phyloP scores from a whole-genome alignment of 176 grass and related monocot genomes.

The Oryza rufipogon region DNA sequence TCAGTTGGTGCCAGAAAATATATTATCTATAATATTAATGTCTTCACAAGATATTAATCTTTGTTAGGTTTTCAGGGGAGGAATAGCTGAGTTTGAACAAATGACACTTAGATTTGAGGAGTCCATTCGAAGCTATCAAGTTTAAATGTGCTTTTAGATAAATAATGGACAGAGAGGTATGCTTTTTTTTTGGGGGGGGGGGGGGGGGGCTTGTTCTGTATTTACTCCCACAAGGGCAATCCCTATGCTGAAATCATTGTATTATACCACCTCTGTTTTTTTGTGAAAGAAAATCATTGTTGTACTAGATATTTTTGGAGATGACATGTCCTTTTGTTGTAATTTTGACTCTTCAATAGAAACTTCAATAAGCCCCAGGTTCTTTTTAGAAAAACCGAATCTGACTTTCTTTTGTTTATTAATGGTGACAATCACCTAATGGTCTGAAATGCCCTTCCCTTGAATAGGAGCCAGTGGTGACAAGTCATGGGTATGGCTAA shows the following conservation, averaged over 20 bases:
- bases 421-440: background rate
- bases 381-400: background rate
- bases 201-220: background rate
- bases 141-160: background rate
- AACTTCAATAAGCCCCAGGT: background rate
- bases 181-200: too few relatives aligned
- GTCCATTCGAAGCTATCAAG: background rate
- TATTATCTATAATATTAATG: background rate
- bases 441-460: background rate
- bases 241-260: background rate
- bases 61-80: conserved; percentile 7
- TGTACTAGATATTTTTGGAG: background rate
- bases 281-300: background rate
- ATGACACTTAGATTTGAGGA: background rate
- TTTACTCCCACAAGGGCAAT: background rate
- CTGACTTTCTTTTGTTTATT: background rate
- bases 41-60: background rate
- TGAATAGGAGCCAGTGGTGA: background rate
- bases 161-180: conserved; percentile 16
- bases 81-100: background rate
- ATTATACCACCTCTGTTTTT: background rate
- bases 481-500: background rate
- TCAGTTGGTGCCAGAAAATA: conserved; percentile 4
- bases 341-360: conserved; percentile 6
- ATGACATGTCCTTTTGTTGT: background rate